These are phyloP conservation scores for Akanthomyces uredinophilus DNA, from an alignment of 2,329 filamentous ascomycete species.

Conservation along the genomic window DNA sequence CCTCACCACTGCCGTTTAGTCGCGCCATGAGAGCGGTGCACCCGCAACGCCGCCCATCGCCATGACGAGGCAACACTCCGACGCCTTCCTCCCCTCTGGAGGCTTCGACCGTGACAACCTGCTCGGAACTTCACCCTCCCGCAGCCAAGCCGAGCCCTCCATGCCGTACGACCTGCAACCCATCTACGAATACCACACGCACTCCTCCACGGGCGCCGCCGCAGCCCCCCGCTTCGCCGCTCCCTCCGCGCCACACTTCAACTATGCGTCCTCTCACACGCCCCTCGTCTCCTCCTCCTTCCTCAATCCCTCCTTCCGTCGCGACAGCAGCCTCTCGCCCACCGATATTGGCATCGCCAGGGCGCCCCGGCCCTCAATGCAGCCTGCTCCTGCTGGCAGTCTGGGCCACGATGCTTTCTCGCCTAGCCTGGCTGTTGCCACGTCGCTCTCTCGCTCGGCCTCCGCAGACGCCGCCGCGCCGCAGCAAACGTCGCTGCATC, in stretches of 20 bases:
- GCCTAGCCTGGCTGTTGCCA: conserved; percentile 16
- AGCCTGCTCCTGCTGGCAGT: background rate
- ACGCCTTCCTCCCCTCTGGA: conserved; percentile 39
- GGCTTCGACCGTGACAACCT: conserved; percentile 30
- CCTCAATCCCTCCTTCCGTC: conserved; percentile 14
- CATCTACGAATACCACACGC: conserved; percentile 33
- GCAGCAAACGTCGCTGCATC: conserved; percentile 27
- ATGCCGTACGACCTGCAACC: conserved; percentile 30
- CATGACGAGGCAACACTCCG: conserved; percentile 38
- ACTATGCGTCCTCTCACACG: conserved; percentile 16
- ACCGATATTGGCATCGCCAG: conserved; percentile 5
- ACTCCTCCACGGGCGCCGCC: conserved; percentile 19
- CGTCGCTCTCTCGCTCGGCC: conserved; percentile 24
- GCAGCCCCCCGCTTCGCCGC: conserved; percentile 21
- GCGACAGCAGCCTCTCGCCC: conserved; percentile 17
- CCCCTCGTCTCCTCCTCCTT: conserved; percentile 23
- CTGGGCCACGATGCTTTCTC: conserved; percentile 9
- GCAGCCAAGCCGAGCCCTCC: conserved; percentile 30
- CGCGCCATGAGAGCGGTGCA: conserved; percentile 11
- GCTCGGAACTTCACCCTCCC: conserved; percentile 22
- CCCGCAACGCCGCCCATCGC: conserved; percentile 1
- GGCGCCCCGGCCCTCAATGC: conserved; percentile 13
- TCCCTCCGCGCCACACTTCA: conserved; percentile 19
- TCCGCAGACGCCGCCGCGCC: conserved; percentile 25
- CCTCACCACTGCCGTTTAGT: background rate